Base-by-base conservation (phyloP, 352 stramenopile species). In the Phytopythium kandeliae region DNA sequence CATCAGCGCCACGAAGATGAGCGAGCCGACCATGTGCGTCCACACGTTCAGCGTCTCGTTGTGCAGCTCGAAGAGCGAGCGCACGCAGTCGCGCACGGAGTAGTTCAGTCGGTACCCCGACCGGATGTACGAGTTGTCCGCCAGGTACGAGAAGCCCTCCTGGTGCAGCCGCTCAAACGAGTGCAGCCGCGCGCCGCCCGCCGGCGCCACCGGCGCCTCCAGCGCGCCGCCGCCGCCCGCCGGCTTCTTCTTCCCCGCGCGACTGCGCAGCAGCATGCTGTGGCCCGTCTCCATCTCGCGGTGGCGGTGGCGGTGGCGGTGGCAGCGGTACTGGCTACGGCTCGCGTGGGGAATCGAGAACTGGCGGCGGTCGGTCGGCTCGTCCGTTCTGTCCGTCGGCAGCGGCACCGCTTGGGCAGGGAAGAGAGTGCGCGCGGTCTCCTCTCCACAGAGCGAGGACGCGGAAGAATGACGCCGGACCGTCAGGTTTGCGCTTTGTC, bases 41-140 rank as follows among this genome's bases (percentile, higher is more conserved):
- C 85, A 95, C 21, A 95, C 80, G 57, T 95, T 95, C 41, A 90
- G 71, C 47, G 85, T 95, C 60, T 95, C 85, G 55, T 95, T 95
- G 69, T 95, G 85, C 54, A 93, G 67, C 67, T 92, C 74, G 51
- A 95, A 92, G 57, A 95, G 67, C 48, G 78, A 91, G 28, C 74
- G 38, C 49, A 92, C 74, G 52, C 85, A 95, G 60, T 92, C 78
- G 34, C 64, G 67, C 21, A 74, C 63, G 31, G 77, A 86, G 78
- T 95, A 95, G 69, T 92, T 74, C 26, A 95, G 67, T 0, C 85
- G 81, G 54, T 95, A 95, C 25, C 82, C 79, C 40, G 78, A 86
- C 48, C 73, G 79, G 60, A 95, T 92, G 78, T 93, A 93, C 65
- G 78, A 86, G 61, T 89, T 92, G 68, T 92, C 78, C 10, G 78